Evolutionary conservation across 805 yeast species (phyloP), one percentile per base, ranked within the genome.

Genomic region (Spathaspora boniae): DNA sequence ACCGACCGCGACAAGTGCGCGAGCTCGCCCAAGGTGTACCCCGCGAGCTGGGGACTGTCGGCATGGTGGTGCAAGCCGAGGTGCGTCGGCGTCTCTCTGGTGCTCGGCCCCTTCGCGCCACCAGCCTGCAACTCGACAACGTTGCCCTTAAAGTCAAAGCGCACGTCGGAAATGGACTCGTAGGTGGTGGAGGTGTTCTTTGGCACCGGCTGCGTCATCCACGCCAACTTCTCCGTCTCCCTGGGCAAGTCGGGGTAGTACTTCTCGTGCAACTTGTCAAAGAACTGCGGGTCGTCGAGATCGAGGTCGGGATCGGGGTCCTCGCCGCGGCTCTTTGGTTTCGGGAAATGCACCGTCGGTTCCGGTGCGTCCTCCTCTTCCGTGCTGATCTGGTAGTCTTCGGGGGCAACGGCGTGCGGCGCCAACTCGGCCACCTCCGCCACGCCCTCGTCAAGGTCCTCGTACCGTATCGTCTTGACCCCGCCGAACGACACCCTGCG

Each of bases 41-140:
- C 99, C 0, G 98, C 95, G 34, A 89, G 67, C 29, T 80, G 79
- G 0, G 98, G 96, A 31, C 82, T 79, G 8, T 82, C 86, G 0
- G 96, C 74, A 58, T 93, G 99, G 55, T 93, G 98, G 51, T 87
- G 96, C 17, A 93, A 70, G 0, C 96, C 98, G 26, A 73, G 53
- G 26, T 69, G 64, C 0, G 81, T 69, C 2, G 83, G 78, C 6
- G 9, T 9, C 15, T 30, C 34, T 12, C 31, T 31, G 6, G 26
- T 15, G 16, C 12, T 24, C n/a, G n/a, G n/a, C n/a, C n/a, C n/a
- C n/a, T n/a, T n/a, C n/a, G n/a, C n/a, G 11, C 62, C 56, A n/a
- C n/a, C n/a, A n/a, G n/a, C n/a, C n/a, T n/a, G n/a, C 20, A 78
- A 65, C 33, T 77, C 68, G 3, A 93, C 68, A 41, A 93, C 56